Evolutionary conservation across 2,329 filamentous ascomycete species (phyloP), one percentile per base, ranked within the genome.

Genomic region (Colletotrichum magnum): DNA sequence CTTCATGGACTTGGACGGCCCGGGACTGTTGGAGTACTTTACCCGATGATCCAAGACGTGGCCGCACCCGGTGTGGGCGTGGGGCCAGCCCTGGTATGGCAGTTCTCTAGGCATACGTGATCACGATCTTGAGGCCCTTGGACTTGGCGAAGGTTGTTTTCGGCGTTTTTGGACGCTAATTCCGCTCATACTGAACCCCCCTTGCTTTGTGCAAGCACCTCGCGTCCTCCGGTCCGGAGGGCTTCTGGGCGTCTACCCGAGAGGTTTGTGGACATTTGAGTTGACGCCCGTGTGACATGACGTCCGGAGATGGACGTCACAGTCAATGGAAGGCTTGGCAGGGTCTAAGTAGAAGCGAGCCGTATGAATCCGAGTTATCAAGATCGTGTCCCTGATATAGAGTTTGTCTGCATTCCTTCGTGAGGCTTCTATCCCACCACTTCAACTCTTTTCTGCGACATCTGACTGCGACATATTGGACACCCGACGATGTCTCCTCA

Each of bases 371-470:
- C 41, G 9, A 12, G 32, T 18, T 7, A 2, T 56, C 32, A 39
- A 45, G 7, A 52, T 45, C 16, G 32, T 60, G 51, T 66, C 50
- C 28, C 62, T 69, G 45, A 69, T 69, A 69, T 69, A 69, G 67
- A 66, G 43, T 69, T 69, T 69, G 62, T 43, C 67, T 56, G 62
- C 67, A 69, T 69, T 69, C 67, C 62, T 57, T 61, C 56, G 24
- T 24, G 21, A 50, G 57, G 48, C 48, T 61, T 53, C 36, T 32
- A 36, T 39, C 32, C 32, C 43, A n/a, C 26, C 28, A 32, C 28
- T 32, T 53, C 16, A 28, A 39, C n/a, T 41, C 24, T 15, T 41
- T 39, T n/a, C 36, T 59, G 28, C 50, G 63, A 60, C 56, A 52
- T 6, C 36, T 7, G 51, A 51, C 41, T 51, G 56, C 57, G 36